Evolutionary conservation across 2,329 filamentous ascomycete species (phyloP), one percentile per base, ranked within the genome.

Genomic region (Aspergillus ochraceus): DNA sequence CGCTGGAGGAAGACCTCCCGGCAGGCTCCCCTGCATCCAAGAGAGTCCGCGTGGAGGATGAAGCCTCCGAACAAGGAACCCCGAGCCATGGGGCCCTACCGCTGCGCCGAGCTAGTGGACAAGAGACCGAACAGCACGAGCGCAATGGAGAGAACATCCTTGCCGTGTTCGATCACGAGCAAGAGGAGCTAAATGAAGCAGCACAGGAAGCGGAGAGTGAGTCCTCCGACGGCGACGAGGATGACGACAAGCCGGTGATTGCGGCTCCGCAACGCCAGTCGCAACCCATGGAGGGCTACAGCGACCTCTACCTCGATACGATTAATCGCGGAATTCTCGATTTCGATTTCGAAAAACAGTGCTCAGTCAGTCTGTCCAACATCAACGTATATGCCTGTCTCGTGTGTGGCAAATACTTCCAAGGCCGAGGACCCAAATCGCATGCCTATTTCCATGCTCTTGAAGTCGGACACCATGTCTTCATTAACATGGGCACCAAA

Each of bases 381-480:
- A 97, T 98, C 80, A 99, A 99, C 74, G 93, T 99, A 49, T 99
- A 99, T 76, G 95, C 95, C 10, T 99, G 95, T 71, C 85, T 99
- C 11, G 91, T 98, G 1, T 99, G 95, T 76, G 95, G 95, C n/a
- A 94, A 92, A 76, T 99, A 99, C 81, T 99, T 90, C 76, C 92
- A 97, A 77, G 95, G 95, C 55, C 86, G 95, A 68, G 95, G 95
- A 0, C 90, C 90, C 17, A 96, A 95, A 73, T 97, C 94, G 55
- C 90, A 97, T 77, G 95, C 95, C 69, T 99, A 99, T 79, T 97
- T 97, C 76, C 95, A 99, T 80, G 90, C 94, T 60, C 87, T 99
- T 61, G 94, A 99, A 70, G 89, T 96, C 68, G 91, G 89, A 63
- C 95, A 99, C 77, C 95, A 99, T 82, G 94, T 98, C 59, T 99